Evolutionary conservation across 306 rosid genomes (phyloP), one percentile per base, ranked within the genome.

Genomic region (Luffa acutangula): DNA sequence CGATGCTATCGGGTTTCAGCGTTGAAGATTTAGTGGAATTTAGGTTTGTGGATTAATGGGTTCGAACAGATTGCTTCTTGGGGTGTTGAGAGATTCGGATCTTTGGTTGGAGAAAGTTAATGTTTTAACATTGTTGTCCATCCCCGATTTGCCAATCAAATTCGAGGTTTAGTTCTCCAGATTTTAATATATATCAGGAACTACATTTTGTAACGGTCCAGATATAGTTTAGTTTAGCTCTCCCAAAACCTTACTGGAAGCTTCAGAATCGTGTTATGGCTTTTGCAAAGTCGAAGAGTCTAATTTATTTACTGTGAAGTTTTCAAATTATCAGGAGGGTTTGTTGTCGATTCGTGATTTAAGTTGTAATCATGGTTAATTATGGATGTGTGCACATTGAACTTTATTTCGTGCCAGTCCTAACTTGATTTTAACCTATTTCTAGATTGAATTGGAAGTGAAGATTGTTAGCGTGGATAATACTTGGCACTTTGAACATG

Each of bases 371-470:
- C 57, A 31, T 46, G 76, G 18, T 21, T 10, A 12, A 11, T 20
- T 70, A 12, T 25, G 76, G n/a, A 46, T 71, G 57, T 73, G 43
- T 33, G 33, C 20, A 21, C 20, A 9, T 18, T 9, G 15, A 74
- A 17, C 48, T 53, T 17, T 48, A 9, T 52, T 51, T 15, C 0
- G 9, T 49, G 18, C 46, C 6, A n/a, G 53, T 52, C 17, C 78
- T 75, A 17, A 74, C 63, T 74, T 74, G 59, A 33, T 33, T 45
- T 37, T 17, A 52, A 33, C 62, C 12, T 34, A 37, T 74, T 75
- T 75, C 59, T 17, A 75, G 78, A 37, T 75, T 75, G 78, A 52
- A 75, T 52, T 53, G 78, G n/a, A 53, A 34, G 64, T 49, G 78
- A 75, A 56, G 64, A 75, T 53, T 75, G 46, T 75, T 34, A 53